Conservation (phyloP, 2,329 filamentous ascomycete species). For the Cladosporium phlei region DNA sequence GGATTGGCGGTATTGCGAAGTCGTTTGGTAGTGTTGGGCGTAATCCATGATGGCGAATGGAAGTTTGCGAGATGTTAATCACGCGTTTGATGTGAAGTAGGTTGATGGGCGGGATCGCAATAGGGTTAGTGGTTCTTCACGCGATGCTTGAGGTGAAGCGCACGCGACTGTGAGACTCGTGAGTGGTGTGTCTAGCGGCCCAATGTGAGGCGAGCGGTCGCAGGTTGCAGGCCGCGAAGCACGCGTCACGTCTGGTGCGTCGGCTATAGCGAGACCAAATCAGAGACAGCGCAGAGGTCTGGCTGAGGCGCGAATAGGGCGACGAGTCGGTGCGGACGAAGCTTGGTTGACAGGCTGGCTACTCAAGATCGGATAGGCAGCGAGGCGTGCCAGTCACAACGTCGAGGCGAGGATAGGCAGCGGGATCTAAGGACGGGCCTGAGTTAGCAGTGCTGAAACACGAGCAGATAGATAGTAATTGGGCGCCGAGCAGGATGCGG, state of each 20-base stretch:
- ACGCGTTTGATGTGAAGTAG: constrained; percentile 10
- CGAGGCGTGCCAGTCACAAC: constrained; percentile 18
- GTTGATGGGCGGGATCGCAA: constrained; percentile 6
- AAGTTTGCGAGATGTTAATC: constrained; percentile 5
- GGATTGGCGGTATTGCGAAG: constrained; percentile 34
- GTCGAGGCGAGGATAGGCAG: constrained; percentile 11
- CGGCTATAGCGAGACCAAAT: constrained; percentile 9
- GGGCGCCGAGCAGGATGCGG: constrained; percentile 21
- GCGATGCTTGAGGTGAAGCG: constrained; percentile 7
- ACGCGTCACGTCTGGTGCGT: constrained; percentile 11
- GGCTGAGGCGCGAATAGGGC: constrained; percentile 6
- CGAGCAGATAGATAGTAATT: constrained; percentile 23
- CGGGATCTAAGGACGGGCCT: constrained; percentile 14
- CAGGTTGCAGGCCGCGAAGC: constrained; percentile 6
- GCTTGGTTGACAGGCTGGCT: constrained; percentile 14
- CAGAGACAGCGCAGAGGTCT: constrained; percentile 7
- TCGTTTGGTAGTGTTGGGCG: constrained; percentile 46
- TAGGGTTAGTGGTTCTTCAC: constrained; percentile 12
- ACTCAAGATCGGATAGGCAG: constrained; percentile 13
- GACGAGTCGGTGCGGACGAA: constrained; percentile 9
- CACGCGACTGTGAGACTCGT: constrained; percentile 14
- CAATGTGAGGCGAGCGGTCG: constrained; percentile 14
- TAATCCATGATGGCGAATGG: constrained; percentile 38
- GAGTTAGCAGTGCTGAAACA: constrained; percentile 24
- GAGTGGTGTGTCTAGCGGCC: constrained; percentile 6